Evolutionary conservation across 768 basidiomycete species (phyloP).

Genomic region (Lactifluus hygrophoroides): DNA sequence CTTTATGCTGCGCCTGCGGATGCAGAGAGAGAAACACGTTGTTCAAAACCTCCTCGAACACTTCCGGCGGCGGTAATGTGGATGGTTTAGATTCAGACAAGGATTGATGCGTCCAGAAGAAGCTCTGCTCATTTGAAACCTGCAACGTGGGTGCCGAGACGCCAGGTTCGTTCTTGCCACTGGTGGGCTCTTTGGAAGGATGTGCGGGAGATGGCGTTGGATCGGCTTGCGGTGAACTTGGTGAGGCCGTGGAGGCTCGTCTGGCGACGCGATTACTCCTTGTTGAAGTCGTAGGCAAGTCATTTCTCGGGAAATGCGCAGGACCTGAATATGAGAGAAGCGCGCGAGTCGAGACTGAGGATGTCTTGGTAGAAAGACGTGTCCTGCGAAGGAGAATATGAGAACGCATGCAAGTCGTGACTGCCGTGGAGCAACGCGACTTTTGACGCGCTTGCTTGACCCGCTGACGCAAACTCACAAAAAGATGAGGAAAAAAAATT

Average conservation of each 20-base stretch:
- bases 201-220: conserved; percentile 15
- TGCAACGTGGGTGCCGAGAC: conserved; percentile 31
- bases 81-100: conserved; percentile 27
- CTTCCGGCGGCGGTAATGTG: conserved; percentile 59
- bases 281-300: conserved; percentile 16
- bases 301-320: conserved; percentile 28
- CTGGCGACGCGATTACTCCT: conserved; percentile 22
- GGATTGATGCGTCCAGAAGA: conserved; percentile 55
- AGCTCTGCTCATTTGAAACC: conserved; percentile 43
- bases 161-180: conserved; percentile 20
- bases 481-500: not conserved
- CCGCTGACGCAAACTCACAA: too few species aligned
- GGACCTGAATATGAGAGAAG: conserved; percentile 26
- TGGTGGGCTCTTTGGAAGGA: conserved; percentile 1
- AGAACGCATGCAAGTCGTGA: conserved; percentile 30
- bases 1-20: conserved; percentile 72
- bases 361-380: conserved; percentile 26
- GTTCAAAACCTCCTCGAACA: conserved; percentile 67
- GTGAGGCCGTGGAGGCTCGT: conserved; percentile 31
- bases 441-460: not conserved
- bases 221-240: conserved; percentile 12
- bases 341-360: conserved; percentile 24
- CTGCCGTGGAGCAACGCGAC: not conserved
- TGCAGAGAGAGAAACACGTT: conserved; percentile 72
- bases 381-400: conserved; percentile 30